A percentile compares a stretch with the other conserved stretches of the same genome.
Conservation (phyloP, 164 flowering plant species). For the Kingdonia uniflora region DNA sequence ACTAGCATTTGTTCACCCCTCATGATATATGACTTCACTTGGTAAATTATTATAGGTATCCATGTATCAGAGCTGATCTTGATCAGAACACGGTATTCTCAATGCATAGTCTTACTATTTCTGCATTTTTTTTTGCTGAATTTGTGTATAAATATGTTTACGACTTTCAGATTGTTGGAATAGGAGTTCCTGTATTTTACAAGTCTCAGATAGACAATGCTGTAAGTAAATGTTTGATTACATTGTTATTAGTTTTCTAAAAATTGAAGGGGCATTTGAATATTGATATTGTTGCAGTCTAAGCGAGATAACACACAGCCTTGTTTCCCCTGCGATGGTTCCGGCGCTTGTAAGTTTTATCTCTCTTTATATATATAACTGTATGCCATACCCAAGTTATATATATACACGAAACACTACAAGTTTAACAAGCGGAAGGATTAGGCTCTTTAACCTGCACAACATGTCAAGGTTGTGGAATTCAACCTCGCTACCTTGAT, state of each 20-base stretch:
- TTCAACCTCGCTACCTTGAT: conserved; percentile 97
- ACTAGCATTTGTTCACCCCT: no score
- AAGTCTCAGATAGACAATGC: conserved; percentile 87
- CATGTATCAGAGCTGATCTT: conserved; percentile 22
- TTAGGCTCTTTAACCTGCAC: conserved; percentile 94
- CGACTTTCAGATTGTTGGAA: conserved; percentile 81
- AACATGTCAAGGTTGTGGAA: conserved; percentile 91
- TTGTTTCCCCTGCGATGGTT: conserved; percentile 86
- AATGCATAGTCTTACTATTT: neutral
- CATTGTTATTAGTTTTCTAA: no score
- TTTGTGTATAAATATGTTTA: no score
- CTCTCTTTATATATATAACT: no score
- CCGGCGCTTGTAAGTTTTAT: conserved; percentile 77
- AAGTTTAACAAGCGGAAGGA: no score
- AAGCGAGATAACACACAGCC: conserved; percentile 90
- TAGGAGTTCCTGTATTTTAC: conserved; percentile 90
- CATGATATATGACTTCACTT: no score
- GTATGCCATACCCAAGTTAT: no score
- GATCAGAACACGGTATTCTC: conserved; percentile 25
- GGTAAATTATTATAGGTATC: no score
- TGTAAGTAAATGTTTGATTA: conserved; percentile 31
- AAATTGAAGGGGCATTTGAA: no score
- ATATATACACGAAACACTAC: no score
- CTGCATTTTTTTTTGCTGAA: neutral
- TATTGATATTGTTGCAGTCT: conserved; percentile 55